These are phyloP conservation scores for Globisporangium uncinulatum DNA, from an alignment of 352 stramenopile species.

Conservation along the genomic window DNA sequence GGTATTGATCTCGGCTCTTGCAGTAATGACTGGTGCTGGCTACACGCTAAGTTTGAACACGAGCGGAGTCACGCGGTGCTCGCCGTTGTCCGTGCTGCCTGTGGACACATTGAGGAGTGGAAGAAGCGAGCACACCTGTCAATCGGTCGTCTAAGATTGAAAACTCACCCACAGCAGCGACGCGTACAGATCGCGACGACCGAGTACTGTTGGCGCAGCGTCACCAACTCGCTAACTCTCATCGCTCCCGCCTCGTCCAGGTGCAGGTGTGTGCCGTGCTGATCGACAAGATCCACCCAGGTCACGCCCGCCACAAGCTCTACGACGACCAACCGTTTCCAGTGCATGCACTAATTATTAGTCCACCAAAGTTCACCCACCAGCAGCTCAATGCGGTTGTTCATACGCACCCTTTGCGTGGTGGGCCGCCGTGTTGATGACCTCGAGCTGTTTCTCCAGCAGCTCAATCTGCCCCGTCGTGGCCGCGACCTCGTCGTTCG, in stretches of 20 bases:
- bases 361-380: no score
- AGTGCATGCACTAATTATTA: no score
- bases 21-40: no score
- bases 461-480: constrained; percentile 29
- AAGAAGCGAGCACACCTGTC: no score
- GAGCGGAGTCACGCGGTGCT: constrained; percentile 27
- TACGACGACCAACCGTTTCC: no score
- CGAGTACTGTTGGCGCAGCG: constrained; percentile 36
- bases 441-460: constrained; percentile 45
- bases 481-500: constrained; percentile 19
- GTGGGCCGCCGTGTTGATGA: constrained; percentile 36
- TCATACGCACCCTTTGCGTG: constrained; percentile 48
- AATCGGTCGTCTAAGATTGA: no score
- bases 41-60: constrained; percentile 17
- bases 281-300: constrained; percentile 49
- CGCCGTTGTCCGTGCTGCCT: constrained; percentile 32
- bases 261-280: constrained; percentile 32
- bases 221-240: constrained; percentile 36
- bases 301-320: constrained; percentile 34
- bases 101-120: background rate
- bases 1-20: no score
- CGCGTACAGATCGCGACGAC: constrained; percentile 47
- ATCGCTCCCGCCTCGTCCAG: constrained; percentile 35
- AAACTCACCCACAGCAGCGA: background rate
- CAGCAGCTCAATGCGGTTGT: no score